Evolutionary conservation across 116 monocot species (phyloP), one percentile per base, ranked within the genome.

Genomic region (Papilionanthe hybrid): DNA sequence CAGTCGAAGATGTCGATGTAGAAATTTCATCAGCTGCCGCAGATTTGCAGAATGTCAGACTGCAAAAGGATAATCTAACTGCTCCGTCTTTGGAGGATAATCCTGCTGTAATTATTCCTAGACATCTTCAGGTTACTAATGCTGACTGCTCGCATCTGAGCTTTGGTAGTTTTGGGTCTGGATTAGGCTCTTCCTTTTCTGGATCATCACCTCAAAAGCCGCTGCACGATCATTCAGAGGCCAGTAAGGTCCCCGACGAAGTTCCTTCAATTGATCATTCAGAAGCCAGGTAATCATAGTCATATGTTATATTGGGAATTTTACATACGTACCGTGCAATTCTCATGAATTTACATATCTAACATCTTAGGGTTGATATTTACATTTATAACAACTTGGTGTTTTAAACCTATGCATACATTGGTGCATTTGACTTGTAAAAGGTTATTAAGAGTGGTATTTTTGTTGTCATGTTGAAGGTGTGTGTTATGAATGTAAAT

Each of bases 121-220:
- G 89, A 78, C 95, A 98, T 86, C 86, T 98, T 58, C 94, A 93
- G 76, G 91, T 98, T 65, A 85, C 90, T 29, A 87, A 87, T 82
- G 85, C 95, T 17, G 93, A 98, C 32, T 98, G 92, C 76, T 94
- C 91, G 11, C 88, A 91, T 77, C 83, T 98, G 82, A 98, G 95
- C 82, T 98, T 98, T 82, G 98, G 98, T 79, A 98, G 95, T 84
- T 98, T 95, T 85, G 87, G 87, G 60, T 93, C 98, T 82, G 89
- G 87, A 71, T 42, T 84, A 7, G 78, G 77, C 83, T 80, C 88
- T 49, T 67, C 83, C 41, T 90, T 92, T 86, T 63, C 90, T 72
- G 90, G 91, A 41, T 79, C 89, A 74, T 84, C 87, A 79, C 63
- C 77, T 47, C 81, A 85, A 63, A 93, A 87, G 17, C 65, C 84